Evolutionary conservation across 345 rosid genomes (phyloP).

Genomic region (Citrus unshiu): DNA sequence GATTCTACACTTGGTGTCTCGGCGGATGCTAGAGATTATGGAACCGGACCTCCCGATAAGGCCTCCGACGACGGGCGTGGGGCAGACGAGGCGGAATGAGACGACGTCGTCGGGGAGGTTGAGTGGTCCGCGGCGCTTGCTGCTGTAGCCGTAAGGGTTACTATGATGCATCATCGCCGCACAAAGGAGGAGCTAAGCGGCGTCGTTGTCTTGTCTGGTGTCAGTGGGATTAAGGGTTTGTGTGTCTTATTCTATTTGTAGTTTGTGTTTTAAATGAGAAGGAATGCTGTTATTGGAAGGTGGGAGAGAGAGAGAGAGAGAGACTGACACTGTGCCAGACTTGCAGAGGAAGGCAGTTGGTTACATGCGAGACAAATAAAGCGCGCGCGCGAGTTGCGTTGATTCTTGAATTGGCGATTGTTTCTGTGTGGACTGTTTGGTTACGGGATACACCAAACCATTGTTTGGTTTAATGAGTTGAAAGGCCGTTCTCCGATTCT

Average conservation of each 20-base stretch:
- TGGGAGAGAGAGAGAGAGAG: too few species aligned
- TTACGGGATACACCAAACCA: not conserved
- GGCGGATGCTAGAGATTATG: conserved; percentile 26
- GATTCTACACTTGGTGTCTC: conserved; percentile 35
- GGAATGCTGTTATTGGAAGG: too few species aligned
- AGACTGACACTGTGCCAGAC: not conserved
- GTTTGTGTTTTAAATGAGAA: too few species aligned
- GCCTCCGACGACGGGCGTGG: conserved; percentile 33
- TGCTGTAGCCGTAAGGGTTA: not conserved
- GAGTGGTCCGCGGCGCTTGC: conserved; percentile 7
- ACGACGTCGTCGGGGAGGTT: conserved; percentile 18
- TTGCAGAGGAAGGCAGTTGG: not conserved
- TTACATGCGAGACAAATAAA: not conserved
- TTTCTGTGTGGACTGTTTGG: not conserved
- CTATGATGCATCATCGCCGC: not conserved
- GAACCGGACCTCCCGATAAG: conserved; percentile 39
- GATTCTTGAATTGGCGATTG: not conserved
- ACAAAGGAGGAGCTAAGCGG: too few species aligned
- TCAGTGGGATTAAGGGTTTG: too few species aligned
- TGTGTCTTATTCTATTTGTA: too few species aligned
- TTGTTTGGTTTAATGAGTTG: not conserved
- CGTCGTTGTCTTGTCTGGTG: too few species aligned
- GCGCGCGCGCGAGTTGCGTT: not conserved
- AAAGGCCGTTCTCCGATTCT: too few species aligned
- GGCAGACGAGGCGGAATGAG: conserved; percentile 41